Evolutionary conservation across 192 early-diverging fungal genomes (phyloP), one percentile per base, ranked within the genome.

Genomic region (Chytriomyces sp.): DNA sequence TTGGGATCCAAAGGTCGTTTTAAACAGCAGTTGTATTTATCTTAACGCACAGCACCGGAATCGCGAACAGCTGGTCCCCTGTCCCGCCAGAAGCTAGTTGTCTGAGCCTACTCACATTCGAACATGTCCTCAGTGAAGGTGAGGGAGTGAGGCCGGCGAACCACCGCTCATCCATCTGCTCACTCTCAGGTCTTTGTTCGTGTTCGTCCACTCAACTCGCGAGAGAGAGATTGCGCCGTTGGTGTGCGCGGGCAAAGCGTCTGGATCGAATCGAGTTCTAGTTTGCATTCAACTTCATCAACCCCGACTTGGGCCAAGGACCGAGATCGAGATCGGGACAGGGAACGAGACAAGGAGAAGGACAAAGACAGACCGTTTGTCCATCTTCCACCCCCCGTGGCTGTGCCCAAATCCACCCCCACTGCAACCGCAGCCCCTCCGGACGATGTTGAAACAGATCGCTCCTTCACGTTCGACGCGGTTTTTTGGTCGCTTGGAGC

Each of bases 401-500:
- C 70, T 5, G 18, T 20, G 2, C 10, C 26, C 2, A 13, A 18
- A 16, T 16, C 48, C 11, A 13, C 57, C 10, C 23, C 11, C 28
- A 2, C 53, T 11, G 59, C 53, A 53, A 28, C 48, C 11, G 50
- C 18, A 60, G 18, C 23, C 23, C n/a, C 23, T 4, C 26, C 72
- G 68, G 83, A 84, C 61, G 67, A 53, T 49, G 72, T 77, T 72
- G 79, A 81, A 43, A 74, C 77, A 9, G 84, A 35, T 35, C 35
- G 78, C 65, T 77, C 89, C 7, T 97, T 94, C 81, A 93, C 90
- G 5, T 97, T 94, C 80, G 95, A 97, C 81, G 86, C 93, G 65
- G 95, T 92, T n/a, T 97, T 93, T 83, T 94, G 94, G 94, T 91
- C n/a, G 26, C 63, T 11, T 64, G 23, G 63, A 26, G 18, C 18